Evolutionary conservation across 495 filamentous ascomycete species (phyloP), one percentile per base, ranked within the genome.

Genomic region (Penicillium paxilli): DNA sequence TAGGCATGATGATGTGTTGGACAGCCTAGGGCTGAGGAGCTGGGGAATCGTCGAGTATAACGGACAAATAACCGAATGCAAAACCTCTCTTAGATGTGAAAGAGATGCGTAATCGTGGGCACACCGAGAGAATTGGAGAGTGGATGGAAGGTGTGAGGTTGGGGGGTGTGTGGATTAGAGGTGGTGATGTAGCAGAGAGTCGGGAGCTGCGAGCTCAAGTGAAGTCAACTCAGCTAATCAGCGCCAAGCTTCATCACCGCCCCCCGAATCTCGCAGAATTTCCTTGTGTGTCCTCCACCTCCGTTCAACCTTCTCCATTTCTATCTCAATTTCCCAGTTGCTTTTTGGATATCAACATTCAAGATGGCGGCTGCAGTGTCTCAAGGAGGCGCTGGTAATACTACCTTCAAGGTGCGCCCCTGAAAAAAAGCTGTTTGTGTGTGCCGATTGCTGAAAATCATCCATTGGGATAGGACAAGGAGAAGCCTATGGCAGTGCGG

Each of bases 401-500:
- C 81, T 76, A 80, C 90, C 55, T 96, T 96, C 80, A 89, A 87
- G 75, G 91, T 93, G 80, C 49, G 75, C 60, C 20, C 10, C 51
- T 48, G 49, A 52, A 57, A 58, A 63, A 60, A 56, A 59, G 52
- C 54, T 57, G 60, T 64, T 54, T 54, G 55, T 69, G 70, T 72
- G 69, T 60, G 59, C 59, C 54, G 54, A 60, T 62, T 67, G 64
- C 80, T 87, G 68, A 88, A 67, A 41, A 47, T 52, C 53, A n/a
- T n/a, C n/a, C n/a, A n/a, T n/a, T n/a, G n/a, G 53, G 66, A 52
- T 67, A 95, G 90, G 90, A 96, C 75, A 98, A 96, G 83, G 93
- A 96, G 80, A 98, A 98, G 89, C 94, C 94, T 54, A 84, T 90
- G 80, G 95, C 94, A 48, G 94, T 98, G 58, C 89, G 94, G 53